phyloP scores from a whole-genome alignment of 2,329 filamentous ascomycete species.

The Eutypa lata region DNA sequence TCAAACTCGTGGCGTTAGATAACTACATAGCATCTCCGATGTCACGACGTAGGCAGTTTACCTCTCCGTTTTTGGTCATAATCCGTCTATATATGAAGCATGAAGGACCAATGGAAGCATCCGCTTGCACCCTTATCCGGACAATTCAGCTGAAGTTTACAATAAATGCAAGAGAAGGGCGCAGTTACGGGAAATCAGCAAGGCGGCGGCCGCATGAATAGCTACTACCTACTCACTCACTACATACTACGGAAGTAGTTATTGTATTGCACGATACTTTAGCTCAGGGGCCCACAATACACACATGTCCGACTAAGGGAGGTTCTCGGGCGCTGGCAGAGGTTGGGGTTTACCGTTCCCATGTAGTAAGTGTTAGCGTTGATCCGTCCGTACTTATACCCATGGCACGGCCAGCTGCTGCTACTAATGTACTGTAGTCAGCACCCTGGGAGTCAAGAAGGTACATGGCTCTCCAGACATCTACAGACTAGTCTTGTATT shows the following conservation, averaged over 20 bases:
- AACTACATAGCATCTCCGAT: conserved; percentile 6
- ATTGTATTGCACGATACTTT: not conserved
- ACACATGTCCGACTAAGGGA: not conserved
- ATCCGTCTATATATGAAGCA: not conserved
- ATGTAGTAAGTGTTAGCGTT: not conserved
- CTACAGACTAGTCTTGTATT: not conserved
- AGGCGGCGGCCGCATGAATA: not conserved
- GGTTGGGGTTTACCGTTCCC: not conserved
- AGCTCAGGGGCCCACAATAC: not conserved
- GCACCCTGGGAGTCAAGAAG: not conserved
- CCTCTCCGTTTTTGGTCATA: not conserved
- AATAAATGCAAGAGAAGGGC: not conserved
- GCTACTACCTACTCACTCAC: not conserved
- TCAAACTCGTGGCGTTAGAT: conserved; percentile 18
- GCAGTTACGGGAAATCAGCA: not conserved
- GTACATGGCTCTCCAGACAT: not conserved
- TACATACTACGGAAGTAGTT: not conserved
- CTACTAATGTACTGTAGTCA: not conserved
- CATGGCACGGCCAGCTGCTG: not conserved
- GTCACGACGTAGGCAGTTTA: not conserved
- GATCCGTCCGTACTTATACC: not conserved
- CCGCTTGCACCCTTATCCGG: not conserved
- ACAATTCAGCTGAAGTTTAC: too few relatives aligned
- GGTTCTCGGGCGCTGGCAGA: not conserved
- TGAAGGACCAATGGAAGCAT: not conserved